Percentiles rank a stretch among this genome's conserved stretches.
These are phyloP conservation scores for Pontederia crassipes DNA, from an alignment of 176 grass and related monocot species.

Conservation along the genomic window DNA sequence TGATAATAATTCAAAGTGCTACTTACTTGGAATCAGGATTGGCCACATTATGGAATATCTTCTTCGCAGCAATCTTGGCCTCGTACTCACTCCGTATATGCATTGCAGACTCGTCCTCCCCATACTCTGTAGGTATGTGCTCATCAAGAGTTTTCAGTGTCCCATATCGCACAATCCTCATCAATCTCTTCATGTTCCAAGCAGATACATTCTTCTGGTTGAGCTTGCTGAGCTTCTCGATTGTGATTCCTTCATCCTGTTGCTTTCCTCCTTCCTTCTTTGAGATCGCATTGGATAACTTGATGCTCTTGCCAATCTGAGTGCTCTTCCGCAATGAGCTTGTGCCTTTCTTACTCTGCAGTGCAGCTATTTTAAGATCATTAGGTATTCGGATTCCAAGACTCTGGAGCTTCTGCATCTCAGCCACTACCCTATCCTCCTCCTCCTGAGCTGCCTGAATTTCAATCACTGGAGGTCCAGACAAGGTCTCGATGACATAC, in stretches of 20 bases:
- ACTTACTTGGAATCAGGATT: slow-evolving; percentile 52
- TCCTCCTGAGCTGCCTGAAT: slow-evolving; percentile 22
- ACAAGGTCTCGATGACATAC: slow-evolving; percentile 65
- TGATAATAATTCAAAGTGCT: too few relatives aligned
- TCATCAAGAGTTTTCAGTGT: slow-evolving; percentile 55
- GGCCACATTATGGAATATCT: slow-evolving; percentile 70
- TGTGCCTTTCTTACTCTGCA: slow-evolving; percentile 25
- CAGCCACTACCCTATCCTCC: slow-evolving; percentile 42
- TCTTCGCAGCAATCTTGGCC: slow-evolving; percentile 60
- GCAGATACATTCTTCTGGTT: slow-evolving; percentile 66
- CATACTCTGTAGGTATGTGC: slow-evolving; percentile 38
- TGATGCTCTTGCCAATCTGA: slow-evolving; percentile 8
- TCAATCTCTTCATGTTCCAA: slow-evolving; percentile 80
- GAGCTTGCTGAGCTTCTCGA: slow-evolving; percentile 51
- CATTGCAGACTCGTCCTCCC: slow-evolving; percentile 41
- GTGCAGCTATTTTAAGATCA: slow-evolving; percentile 24
- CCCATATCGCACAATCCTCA: slow-evolving; percentile 59
- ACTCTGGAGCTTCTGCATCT: slow-evolving; percentile 51
- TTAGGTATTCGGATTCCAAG: slow-evolving; percentile 41
- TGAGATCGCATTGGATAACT: slow-evolving; percentile 28
- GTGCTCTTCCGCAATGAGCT: too few relatives aligned
- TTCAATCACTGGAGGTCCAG: slow-evolving; percentile 47
- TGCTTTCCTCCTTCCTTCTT: slow-evolving; percentile 35
- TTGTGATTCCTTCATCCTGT: slow-evolving; percentile 35
- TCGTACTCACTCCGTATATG: slow-evolving; percentile 64